Evolutionary conservation across 2,329 filamentous ascomycete genomes (phyloP).

Genomic region (Ceratocystis destructans): DNA sequence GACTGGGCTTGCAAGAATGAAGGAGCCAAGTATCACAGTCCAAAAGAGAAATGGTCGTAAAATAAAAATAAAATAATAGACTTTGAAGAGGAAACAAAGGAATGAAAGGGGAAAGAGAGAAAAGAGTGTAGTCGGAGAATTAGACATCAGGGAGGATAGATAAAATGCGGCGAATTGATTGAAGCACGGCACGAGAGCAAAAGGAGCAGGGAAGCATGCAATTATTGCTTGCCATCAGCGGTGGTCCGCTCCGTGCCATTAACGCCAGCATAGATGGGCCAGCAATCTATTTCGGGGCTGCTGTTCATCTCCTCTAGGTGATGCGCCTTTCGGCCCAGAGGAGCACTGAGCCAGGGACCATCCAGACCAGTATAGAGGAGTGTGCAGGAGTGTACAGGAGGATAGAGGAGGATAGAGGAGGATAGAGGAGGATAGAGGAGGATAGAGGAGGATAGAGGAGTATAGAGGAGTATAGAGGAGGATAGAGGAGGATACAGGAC

Average conservation of each 20-base stretch:
- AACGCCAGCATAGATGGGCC: background rate
- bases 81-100: background rate
- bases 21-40: slow-evolving; percentile 1
- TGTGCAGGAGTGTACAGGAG: too few species aligned
- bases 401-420: too few species aligned
- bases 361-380: too few species aligned
- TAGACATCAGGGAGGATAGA: too few species aligned
- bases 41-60: background rate
- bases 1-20: background rate
- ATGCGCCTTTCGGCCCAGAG: background rate
- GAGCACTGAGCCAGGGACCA: background rate
- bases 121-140: background rate
- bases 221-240: background rate
- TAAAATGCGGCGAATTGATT: background rate
- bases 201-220: background rate
- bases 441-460: too few species aligned
- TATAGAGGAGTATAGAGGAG: too few species aligned
- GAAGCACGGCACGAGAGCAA: too few species aligned
- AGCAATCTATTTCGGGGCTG: slow-evolving; percentile 4
- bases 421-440: too few species aligned
- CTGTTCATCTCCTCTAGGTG: background rate
- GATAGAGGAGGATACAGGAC: too few species aligned
- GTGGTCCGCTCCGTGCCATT: background rate
- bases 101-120: background rate
- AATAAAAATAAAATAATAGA: slow-evolving; percentile 10